phyloP scores from a whole-genome alignment of 352 stramenopile species.

The Phytophthora pisi region DNA sequence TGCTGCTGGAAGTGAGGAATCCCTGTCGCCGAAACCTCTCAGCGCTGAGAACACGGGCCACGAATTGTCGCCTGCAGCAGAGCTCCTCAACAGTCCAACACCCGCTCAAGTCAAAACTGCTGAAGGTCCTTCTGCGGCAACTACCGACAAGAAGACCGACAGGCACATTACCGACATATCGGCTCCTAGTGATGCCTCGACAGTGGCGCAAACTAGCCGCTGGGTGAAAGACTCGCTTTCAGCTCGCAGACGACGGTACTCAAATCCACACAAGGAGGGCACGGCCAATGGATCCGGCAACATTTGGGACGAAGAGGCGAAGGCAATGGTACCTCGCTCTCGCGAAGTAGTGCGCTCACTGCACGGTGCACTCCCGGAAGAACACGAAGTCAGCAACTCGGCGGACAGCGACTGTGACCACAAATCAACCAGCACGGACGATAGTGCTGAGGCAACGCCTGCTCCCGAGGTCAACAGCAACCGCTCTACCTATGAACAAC shows the following conservation, averaged over 20 bases:
- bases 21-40: neutral
- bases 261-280: neutral
- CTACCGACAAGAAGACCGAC: constrained; percentile 10
- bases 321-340: constrained; percentile 18
- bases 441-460: constrained; percentile 15
- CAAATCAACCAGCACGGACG: constrained; percentile 20
- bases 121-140: constrained; percentile 1
- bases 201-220: constrained; percentile 25
- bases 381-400: constrained; percentile 6
- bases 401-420: constrained; percentile 6
- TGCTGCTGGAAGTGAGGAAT: constrained; percentile 8
- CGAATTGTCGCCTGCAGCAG: neutral
- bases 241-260: constrained; percentile 10
- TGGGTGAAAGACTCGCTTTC: constrained; percentile 26
- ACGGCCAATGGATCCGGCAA: constrained; percentile 11
- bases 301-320: constrained; percentile 18
- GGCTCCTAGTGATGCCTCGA: constrained; percentile 32
- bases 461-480: constrained; percentile 31
- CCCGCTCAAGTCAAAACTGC: constrained; percentile 1
- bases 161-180: constrained; percentile 16
- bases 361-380: constrained; percentile 14
- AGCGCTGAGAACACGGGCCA: neutral
- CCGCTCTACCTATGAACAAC: constrained; percentile 32
- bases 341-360: constrained; percentile 32
- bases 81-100: neutral